Base-by-base conservation (phyloP, 1,284 basidiomycete species). In the Trichosporon sp. region DNA sequence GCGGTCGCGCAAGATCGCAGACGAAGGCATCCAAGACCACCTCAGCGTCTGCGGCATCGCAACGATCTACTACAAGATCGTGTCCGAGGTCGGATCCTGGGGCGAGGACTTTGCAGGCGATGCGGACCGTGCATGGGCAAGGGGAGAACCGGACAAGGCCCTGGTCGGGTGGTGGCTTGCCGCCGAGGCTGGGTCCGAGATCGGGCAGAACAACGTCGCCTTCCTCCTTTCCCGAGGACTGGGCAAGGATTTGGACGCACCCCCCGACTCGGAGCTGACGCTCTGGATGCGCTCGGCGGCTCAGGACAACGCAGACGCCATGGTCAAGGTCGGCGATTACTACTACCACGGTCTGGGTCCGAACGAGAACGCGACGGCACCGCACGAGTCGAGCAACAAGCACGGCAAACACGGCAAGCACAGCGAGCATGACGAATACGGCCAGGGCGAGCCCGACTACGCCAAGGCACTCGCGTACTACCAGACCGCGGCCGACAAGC, bases 271-370 rank as follows among this genome's bases (percentile, higher is more conserved):
- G 7, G 93, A 93, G 0, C 85, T 99, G 67, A 91, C 91, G 0
- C 92, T 96, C 78, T 99, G 96, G 96, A 93, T 91, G 38, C 90
- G 96, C 7, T 94, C 94, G 1, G 96, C 96, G 8, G 91, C 89
- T 1, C 97, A 99, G 81, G 90, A 91, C 70, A 97, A 98, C 78
- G 89, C 97, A 32, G 96, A 99, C 79, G 93, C 97, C 2, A 87
- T 98, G 73, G 94, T 98, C 77, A 98, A 98, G 87, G 94, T 97
- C 1, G 94, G 92, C 65, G 96, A 98, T 81, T 96, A 98, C 81
- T 96, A 96, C 84, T 98, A 63, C 11, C 32, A 32, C 16, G 59
- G 59, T 12, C 16, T 35, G 12, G 59, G 51, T 7, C 51, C 59
- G 32, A n/a, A 10, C 32, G 59, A 74, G 71, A 74, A 63, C 59